Percentiles rank a stretch among this genome's conserved stretches.
phyloP scores from a whole-genome alignment of 2,329 filamentous ascomycete genomes.

The Aspergillus chevalieri region DNA sequence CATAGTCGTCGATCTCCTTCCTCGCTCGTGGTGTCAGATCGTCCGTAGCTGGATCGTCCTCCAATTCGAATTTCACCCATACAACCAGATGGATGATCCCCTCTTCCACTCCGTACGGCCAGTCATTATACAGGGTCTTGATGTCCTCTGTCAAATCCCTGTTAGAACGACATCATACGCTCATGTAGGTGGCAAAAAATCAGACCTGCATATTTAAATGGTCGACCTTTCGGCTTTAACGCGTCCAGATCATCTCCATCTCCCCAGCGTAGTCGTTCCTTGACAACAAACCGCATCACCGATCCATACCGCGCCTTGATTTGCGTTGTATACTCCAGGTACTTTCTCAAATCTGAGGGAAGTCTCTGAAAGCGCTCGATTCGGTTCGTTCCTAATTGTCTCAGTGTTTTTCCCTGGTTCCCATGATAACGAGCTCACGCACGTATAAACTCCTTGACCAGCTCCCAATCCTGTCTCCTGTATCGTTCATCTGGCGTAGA shows the following conservation, averaged over 20 bases:
- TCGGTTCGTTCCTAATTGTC: conserved; percentile 51
- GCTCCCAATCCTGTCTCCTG: conserved; percentile 59
- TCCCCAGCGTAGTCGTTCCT: conserved; percentile 64
- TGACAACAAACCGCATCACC: conserved; percentile 69
- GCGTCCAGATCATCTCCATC: conserved; percentile 33
- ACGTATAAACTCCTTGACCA: conserved; percentile 59
- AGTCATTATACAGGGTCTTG: conserved; percentile 81
- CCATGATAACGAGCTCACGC: conserved; percentile 12
- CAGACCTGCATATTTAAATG: conserved; percentile 33
- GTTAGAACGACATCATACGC: not conserved
- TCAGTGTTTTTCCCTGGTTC: conserved; percentile 1
- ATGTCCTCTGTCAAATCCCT: conserved; percentile 48
- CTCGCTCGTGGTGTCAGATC: conserved; percentile 62
- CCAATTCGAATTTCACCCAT: conserved; percentile 83
- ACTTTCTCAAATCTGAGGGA: conserved; percentile 71
- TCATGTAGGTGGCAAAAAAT: not conserved
- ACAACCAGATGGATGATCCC: conserved; percentile 79
- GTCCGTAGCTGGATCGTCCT: conserved; percentile 60
- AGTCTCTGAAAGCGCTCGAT: conserved; percentile 71
- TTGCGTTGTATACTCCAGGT: conserved; percentile 62
- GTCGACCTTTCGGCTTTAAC: conserved; percentile 22
- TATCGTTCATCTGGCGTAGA: conserved; percentile 64
- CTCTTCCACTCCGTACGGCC: conserved; percentile 80
- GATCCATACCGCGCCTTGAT: conserved; percentile 65
- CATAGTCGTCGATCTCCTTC: conserved; percentile 63